Evolutionary conservation across 2,329 filamentous ascomycete genomes (phyloP), one percentile per base, ranked within the genome.

Genomic region (Blastomyces emzantsi): DNA sequence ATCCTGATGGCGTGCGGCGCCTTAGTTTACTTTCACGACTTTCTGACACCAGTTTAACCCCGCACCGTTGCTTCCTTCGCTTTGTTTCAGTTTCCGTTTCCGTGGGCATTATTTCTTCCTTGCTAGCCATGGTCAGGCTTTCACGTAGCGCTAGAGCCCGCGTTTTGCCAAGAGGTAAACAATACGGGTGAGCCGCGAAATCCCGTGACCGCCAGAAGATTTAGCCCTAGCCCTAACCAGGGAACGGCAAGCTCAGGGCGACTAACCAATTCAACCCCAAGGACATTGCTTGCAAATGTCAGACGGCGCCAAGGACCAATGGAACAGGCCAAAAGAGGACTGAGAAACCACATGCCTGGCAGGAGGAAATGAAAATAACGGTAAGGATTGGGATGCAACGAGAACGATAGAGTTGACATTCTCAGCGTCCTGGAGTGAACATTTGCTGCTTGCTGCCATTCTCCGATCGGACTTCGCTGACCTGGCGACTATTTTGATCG

Each of bases 151-250:
- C n/a, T 13, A 11, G 43, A 25, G n/a, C 17, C 62, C 63, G 65
- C 51, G 65, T 65, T 25, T 9, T 61, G 63, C 65, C 65, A 64
- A 66, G 64, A 64, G 17, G 39, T 64, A 65, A 67, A 66, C 62
- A 67, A 66, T 63, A 33, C 63, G 65, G 63, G 55, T 56, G 28
- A 51, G 41, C 57, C 65, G 54, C 65, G 65, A 30, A 56, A 39
- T 57, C 62, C 52, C 63, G 64, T 66, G 66, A 66, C 30, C 45
- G 8, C 1, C 9, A 28, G 11, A 4, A 3, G 25, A 7, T 30
- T 9, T n/a, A 39, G 19, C 54, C 52, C 6, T 33, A n/a, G 19
- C 3, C 25, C 15, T n/a, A 28, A 13, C 7, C 28, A 17, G 15
- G 19, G 6, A 56, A 56, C 30, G 19, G 22, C 19, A 25, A 51